A percentile compares a stretch with the other conserved stretches of the same genome.
Evolutionary conservation across 257 asterid genomes (phyloP).

Genomic region (Buddleja alternifolia): DNA sequence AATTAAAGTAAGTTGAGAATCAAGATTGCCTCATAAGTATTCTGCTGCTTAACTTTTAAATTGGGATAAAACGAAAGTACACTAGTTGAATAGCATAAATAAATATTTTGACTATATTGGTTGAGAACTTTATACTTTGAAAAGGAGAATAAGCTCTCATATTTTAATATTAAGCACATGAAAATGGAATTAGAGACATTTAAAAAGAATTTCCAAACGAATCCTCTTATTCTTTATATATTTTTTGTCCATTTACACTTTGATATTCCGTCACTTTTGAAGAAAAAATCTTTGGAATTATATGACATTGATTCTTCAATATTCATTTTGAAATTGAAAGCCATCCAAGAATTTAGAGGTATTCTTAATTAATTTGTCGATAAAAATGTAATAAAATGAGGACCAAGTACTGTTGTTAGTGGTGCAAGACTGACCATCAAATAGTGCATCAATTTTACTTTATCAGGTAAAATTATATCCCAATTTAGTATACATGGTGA

Average conservation of each 20-base stretch:
- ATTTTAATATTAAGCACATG: too few relatives aligned
- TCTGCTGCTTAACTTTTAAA: too few relatives aligned
- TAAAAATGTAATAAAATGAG: not conserved
- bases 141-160: too few relatives aligned
- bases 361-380: not conserved
- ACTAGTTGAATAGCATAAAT: too few relatives aligned
- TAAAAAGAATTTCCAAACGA: not conserved
- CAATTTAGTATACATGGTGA: not conserved
- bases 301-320: slow-evolving; percentile 19
- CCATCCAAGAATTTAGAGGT: too few relatives aligned
- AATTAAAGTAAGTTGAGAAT: too few relatives aligned
- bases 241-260: not conserved
- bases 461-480: not conserved
- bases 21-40: too few relatives aligned
- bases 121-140: too few relatives aligned
- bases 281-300: slow-evolving; percentile 16
- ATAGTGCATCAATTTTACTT: not conserved
- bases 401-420: slow-evolving; percentile 19
- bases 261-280: slow-evolving; percentile 8
- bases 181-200: too few relatives aligned
- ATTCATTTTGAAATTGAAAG: not conserved
- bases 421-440: slow-evolving; percentile 4
- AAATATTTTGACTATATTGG: too few relatives aligned
- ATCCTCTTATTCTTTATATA: not conserved
- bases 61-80: too few relatives aligned